Base-by-base conservation (phyloP, 1,284 basidiomycete genomes). In the Cutaneotrichosporon sp. region DNA sequence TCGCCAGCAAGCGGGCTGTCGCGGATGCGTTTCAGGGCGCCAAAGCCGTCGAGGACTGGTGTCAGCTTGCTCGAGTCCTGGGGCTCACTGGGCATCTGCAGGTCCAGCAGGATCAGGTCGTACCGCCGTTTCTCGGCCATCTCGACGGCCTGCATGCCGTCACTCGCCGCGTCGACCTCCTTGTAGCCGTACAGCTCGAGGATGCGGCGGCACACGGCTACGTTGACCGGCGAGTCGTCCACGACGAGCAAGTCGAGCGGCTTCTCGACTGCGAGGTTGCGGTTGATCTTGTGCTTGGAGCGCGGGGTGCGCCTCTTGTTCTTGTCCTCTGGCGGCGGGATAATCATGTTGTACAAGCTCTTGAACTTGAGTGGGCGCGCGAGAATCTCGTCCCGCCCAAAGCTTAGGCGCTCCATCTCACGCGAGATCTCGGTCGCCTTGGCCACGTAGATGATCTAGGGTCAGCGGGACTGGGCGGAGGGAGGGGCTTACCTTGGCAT, bases 191-290 rank as follows among this genome's bases (percentile, higher is more conserved):
- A 76, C 58, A 76, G 67, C 56, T 72, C 72, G 11, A 78, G 66
- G 36, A 78, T 72, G 46, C 74, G 60, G 10, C 57, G 64, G 13
- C 74, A 75, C 16, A 78, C 78, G 9, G 67, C 63, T n/a, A 73
- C 58, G 56, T 80, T 80, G 67, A 77, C 71, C 0, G 62, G 54
- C 52, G 75, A 78, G 63, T 80, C 77, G 54, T 80, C 78, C 1
- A 80, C 78, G 2, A 78, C 63, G 16, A 80, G 67, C 31, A 80
- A 73, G 6, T 65, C 45, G 11, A 78, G 67, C 3, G 77, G 78
- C 54, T 60, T 61, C 16, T 63, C 42, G 49, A 54, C 47, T 22
- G 58, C 65, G 4, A 67, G 57, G 7, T 38, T 54, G 52, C 55
- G 57, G 60, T 67, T 61, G 24, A 67, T 50, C 34, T 50, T 52